Base-by-base conservation (phyloP, 371 early-diverging fungal genomes). In the Syncephalastrum monosporum region DNA sequence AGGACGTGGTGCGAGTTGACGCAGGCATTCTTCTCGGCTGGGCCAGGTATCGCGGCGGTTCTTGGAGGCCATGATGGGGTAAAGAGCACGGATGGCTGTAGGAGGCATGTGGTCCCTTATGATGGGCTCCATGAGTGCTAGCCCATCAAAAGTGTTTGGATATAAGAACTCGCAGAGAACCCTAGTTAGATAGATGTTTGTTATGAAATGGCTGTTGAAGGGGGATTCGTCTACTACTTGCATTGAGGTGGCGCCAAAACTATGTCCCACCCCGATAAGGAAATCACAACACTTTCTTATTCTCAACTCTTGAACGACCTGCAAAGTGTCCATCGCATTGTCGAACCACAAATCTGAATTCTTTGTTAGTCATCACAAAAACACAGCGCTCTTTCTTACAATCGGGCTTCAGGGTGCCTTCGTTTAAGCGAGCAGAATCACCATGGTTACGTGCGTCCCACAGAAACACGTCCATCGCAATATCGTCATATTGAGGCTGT, bases 401-500 rank as follows among this genome's bases (percentile, higher is more conserved):
- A 13, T 52, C 64, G 1, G 60, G 56, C 2, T 42, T 24, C 45
- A 67, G 62, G 4, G 44, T 47, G 17, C 57, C 71, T 8, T 65
- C 68, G 43, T 78, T 78, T 3, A 72, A 21, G 1, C 70, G 64
- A 24, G 73, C 75, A n/a, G 72, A 72, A 50, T 78, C 78, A 10
- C 78, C 78, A 53, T 78, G 78, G 42, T 61, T 72, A 55, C 78
- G 75, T 7, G 70, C 67, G 53, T 78, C 78, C 67, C 68, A 78
- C 6, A 65, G 61, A 14, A 66, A 55, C 42, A 72, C 59, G 6
- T 61, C 57, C 27, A 78, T 51, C 13, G 70, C 64, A 1, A 63
- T 63, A 23, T 61, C 19, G 7, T 70, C 52, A 8, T 70, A 75
- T 12, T 56, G 58, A 19, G 56, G 19, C n/a, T 61, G 51, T 24